phyloP scores from a whole-genome alignment of 1,139 yeast genomes.

The Yarrowia galli region DNA sequence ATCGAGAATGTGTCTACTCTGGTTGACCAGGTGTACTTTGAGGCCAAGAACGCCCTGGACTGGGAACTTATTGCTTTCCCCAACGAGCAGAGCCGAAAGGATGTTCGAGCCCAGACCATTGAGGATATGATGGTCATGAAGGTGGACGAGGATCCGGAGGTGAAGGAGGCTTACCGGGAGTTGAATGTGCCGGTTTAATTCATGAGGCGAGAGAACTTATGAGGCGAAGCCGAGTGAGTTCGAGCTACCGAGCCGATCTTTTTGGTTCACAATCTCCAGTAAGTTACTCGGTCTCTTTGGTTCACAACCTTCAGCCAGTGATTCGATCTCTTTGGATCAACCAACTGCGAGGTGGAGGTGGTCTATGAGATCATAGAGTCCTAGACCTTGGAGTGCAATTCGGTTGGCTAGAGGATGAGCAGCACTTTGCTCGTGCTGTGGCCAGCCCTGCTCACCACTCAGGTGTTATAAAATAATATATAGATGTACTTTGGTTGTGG shows the following conservation, averaged over 20 bases:
- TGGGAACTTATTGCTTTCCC: constrained; percentile 42
- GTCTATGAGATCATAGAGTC: too few species aligned
- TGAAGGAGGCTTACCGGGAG: constrained; percentile 41
- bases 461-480: not conserved
- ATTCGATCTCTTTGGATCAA: too few species aligned
- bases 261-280: too few species aligned
- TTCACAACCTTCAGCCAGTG: too few species aligned
- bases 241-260: not conserved
- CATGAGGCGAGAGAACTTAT: not conserved
- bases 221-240: not conserved
- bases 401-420: too few species aligned
- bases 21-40: constrained; percentile 38
- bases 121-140: constrained; percentile 41
- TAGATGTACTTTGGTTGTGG: not conserved
- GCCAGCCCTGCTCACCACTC: too few species aligned
- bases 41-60: constrained; percentile 39
- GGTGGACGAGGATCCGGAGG: constrained; percentile 43
- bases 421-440: too few species aligned
- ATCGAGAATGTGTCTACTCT: constrained; percentile 39
- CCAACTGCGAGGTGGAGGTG: too few species aligned
- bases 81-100: constrained; percentile 27
- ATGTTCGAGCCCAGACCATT: constrained; percentile 38
- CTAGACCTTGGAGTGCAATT: too few species aligned
- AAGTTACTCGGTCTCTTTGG: too few species aligned
- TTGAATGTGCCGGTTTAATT: constrained; percentile 8